Evolutionary conservation across 306 rosid genomes (phyloP), one percentile per base, ranked within the genome.

Genomic region (Vigna radiata): DNA sequence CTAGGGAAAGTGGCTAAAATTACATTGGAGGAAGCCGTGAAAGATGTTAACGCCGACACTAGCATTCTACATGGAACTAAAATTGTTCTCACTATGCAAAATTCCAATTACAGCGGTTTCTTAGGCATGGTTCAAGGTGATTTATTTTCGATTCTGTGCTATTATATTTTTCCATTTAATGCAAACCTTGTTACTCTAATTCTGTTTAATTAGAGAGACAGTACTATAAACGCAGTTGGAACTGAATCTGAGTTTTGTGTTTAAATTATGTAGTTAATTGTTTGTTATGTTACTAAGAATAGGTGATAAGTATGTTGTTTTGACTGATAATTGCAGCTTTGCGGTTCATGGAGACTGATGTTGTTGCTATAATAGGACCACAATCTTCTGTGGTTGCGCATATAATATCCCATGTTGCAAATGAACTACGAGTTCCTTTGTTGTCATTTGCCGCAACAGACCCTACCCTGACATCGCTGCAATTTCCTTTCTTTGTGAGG

Each of bases 371-470:
- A 70, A 79, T 96, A 58, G 98, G 99, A 8, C 99, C 99, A 2
- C 99, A 96, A 80, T 92, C 99, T 67, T 96, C 99, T 64, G 97
- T 88, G 5, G 94, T 89, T 82, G 95, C 98, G 3, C 99, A 92
- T 84, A 85, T 89, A 74, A 78, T 90, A 75, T 89, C 97, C 68
- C 94, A 96, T 72, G 86, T 96, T 37, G 96, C 97, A n/a, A 88
- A 85, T 76, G 99, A 92, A 77, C 96, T 96, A 66, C 83, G 82
- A 69, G 96, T 93, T 70, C 99, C 97, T 75, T 66, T 92, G 7
- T 70, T 96, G 81, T 91, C 99, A 66, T 96, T 96, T 86, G 89
- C 87, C 0, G 98, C 99, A 56, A 96, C 99, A 62, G 99, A 92
- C 79, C 99, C 99, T 2, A 92, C 97, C 3, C 97, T 95, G 16